phyloP scores from a whole-genome alignment of 1,139 yeast species.

The Geotrichum carabidarum region DNA sequence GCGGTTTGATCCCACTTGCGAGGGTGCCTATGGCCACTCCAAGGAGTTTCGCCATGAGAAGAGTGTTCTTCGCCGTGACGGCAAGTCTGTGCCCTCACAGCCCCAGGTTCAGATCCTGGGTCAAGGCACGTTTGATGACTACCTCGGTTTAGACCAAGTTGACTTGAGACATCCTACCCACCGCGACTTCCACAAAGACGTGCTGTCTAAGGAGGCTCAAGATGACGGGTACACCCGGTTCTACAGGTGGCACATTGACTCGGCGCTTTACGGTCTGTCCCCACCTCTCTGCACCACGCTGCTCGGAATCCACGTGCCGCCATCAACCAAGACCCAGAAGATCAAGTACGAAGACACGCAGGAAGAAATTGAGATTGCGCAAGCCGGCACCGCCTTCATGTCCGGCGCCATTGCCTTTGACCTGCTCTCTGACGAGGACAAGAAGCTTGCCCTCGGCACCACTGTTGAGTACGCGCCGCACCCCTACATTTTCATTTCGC shows the following conservation, averaged over 20 bases:
- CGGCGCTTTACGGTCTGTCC: constrained; percentile 76
- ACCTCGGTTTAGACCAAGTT: constrained; percentile 67
- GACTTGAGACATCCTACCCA: constrained; percentile 77
- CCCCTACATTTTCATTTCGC: constrained; percentile 77
- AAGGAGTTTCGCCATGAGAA: constrained; percentile 74
- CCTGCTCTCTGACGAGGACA: constrained; percentile 59
- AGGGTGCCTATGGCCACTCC: constrained; percentile 75
- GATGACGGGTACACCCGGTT: constrained; percentile 64
- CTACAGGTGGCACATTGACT: constrained; percentile 91
- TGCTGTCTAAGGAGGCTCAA: constrained; percentile 58
- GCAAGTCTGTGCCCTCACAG: constrained; percentile 68
- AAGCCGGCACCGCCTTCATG: constrained; percentile 84
- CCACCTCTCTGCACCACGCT: constrained; percentile 84
- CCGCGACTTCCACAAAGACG: constrained; percentile 65
- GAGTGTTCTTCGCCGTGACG: constrained; percentile 74
- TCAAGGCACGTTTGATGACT: constrained; percentile 62
- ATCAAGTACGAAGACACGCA: constrained; percentile 65
- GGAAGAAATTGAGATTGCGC: constrained; percentile 60
- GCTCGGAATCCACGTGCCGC: constrained; percentile 75
- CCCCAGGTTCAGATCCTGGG: constrained; percentile 90
- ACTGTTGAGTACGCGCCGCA: constrained; percentile 86
- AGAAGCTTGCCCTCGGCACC: constrained; percentile 66
- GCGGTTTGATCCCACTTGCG: constrained; percentile 70
- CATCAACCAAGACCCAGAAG: constrained; percentile 37
- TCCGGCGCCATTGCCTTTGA: constrained; percentile 75